A percentile compares a stretch with the other conserved stretches of the same genome.
Conservation (phyloP, 2,329 filamentous ascomycete species). For the Pseudogymnoascus sp. region DNA sequence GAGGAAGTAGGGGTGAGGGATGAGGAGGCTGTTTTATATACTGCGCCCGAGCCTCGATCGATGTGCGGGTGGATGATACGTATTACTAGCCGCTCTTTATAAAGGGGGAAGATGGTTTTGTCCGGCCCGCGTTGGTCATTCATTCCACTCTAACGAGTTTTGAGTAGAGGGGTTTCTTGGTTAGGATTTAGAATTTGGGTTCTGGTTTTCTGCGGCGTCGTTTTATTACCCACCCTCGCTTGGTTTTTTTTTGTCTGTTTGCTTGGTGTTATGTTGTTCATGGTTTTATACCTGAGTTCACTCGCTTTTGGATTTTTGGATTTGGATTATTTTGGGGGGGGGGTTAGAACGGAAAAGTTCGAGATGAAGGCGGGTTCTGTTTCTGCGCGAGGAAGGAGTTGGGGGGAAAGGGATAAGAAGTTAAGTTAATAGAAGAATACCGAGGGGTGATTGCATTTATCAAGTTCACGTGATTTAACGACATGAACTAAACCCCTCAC, state of each 20-base stretch:
- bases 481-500: too few species aligned
- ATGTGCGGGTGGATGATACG: not conserved
- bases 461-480: too few species aligned
- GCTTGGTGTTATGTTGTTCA: not conserved
- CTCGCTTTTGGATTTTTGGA: not conserved
- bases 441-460: too few species aligned
- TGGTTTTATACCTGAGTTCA: slow-evolving; percentile 4
- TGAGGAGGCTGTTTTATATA: not conserved
- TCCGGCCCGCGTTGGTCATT: not conserved
- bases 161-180: not conserved
- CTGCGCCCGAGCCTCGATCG: not conserved
- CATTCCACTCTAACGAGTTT: not conserved
- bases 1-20: not conserved
- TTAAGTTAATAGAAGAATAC: too few species aligned
- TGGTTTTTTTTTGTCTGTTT: not conserved
- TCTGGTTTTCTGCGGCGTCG: not conserved
- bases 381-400: not conserved
- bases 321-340: not conserved
- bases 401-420: not conserved
- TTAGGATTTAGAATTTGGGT: not conserved
- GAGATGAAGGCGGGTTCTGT: too few species aligned
- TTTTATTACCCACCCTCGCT: not conserved
- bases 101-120: not conserved
- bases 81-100: not conserved
- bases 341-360: not conserved